Evolutionary conservation across 2,329 filamentous ascomycete species (phyloP).

Genomic region (Ceratocystis lukuohia): DNA sequence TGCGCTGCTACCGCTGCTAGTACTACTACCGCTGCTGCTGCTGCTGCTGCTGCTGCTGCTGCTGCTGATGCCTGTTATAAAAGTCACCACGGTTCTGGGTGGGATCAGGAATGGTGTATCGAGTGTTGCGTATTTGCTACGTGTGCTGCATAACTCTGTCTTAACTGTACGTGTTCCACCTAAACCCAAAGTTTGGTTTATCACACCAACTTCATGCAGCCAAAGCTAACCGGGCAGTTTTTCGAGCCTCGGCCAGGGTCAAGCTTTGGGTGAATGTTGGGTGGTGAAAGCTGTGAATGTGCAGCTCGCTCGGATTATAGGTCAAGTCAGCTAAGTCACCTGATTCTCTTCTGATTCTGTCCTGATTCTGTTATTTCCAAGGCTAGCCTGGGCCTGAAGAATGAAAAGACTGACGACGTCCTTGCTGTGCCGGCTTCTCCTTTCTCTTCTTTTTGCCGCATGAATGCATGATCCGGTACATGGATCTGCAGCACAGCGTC

Average conservation of each 20-base stretch:
- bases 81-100: no score
- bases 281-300: not conserved
- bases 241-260: no score
- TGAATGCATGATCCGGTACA: conserved; percentile 2
- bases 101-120: no score
- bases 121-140: not conserved
- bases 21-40: no score
- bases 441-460: not conserved
- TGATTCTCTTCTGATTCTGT: not conserved
- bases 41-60: no score
- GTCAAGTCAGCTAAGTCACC: not conserved
- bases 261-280: no score
- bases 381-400: no score
- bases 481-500: not conserved
- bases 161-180: not conserved
- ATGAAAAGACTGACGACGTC: no score
- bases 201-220: not conserved
- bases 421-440: no score
- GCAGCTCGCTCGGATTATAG: not conserved
- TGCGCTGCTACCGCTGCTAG: not conserved
- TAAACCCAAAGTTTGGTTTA: not conserved
- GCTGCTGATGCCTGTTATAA: no score
- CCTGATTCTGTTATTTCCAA: no score
- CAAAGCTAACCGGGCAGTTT: not conserved
- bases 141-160: not conserved